Evolutionary conservation across 495 filamentous ascomycete species (phyloP).

Genomic region (Aspergillus panamensis): DNA sequence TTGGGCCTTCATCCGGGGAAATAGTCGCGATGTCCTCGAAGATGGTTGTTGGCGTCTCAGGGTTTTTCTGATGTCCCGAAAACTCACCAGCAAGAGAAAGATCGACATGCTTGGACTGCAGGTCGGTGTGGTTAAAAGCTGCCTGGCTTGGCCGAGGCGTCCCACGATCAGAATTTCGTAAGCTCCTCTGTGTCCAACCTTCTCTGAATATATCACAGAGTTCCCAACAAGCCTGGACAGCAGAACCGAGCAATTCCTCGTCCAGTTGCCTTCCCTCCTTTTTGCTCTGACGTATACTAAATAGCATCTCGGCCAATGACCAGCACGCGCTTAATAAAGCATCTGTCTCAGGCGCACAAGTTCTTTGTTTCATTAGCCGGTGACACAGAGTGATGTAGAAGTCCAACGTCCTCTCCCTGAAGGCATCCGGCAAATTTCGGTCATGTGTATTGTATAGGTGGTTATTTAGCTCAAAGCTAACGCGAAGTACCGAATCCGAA

Average conservation of each 20-base stretch:
- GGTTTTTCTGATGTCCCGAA: conserved; percentile 46
- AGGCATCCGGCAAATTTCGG: conserved; percentile 77
- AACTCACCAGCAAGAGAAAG: conserved; percentile 30
- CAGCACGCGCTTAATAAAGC: conserved; percentile 82
- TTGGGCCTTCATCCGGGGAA: conserved; percentile 70
- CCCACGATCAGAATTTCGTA: conserved; percentile 78
- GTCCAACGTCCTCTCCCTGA: conserved; percentile 83
- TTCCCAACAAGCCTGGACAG: conserved; percentile 92
- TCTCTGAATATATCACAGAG: conserved; percentile 90
- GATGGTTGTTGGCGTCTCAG: conserved; percentile 88
- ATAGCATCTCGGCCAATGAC: conserved; percentile 89
- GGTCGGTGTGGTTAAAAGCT: conserved; percentile 57
- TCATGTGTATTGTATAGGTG: conserved; percentile 92
- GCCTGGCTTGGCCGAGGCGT: conserved; percentile 82
- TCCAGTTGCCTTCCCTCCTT: conserved; percentile 68
- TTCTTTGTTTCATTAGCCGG: conserved; percentile 88
- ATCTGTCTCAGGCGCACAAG: conserved; percentile 70
- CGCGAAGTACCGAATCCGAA: conserved; percentile 78
- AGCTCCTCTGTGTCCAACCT: conserved; percentile 84
- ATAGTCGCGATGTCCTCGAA: conserved; percentile 79
- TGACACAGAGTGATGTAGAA: conserved; percentile 94
- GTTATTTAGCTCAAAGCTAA: conserved; percentile 94
- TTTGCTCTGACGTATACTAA: conserved; percentile 82
- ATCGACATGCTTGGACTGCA: conserved; percentile 41
- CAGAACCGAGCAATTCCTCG: conserved; percentile 78